Base-by-base conservation (phyloP, 1,284 basidiomycete species). In the Moniliophthora roreri region DNA sequence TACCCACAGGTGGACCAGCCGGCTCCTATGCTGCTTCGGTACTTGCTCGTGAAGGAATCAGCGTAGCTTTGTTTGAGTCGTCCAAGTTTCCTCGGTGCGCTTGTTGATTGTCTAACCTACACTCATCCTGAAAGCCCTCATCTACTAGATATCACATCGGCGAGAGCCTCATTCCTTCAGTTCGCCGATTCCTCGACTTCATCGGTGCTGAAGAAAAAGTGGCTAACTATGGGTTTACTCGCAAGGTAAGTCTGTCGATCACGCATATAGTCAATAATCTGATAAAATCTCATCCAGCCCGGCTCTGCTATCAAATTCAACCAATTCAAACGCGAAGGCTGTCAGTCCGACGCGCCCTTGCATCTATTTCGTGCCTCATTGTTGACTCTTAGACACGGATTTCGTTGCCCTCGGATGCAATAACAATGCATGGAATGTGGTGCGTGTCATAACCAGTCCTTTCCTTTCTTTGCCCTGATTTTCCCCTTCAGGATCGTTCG, bases 11-110 rank as follows among this genome's bases (percentile, higher is more conserved):
- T 47, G 89, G 89, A n/a, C 88, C 88, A 8, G 82, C 80, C 16
- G 88, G 88, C 24, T 82, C 80, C 54, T 91, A 88, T 63, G 76
- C 85, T 40, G 87, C 87, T 2, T 73, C 84, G n/a, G 82, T 76
- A 34, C 78, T 91, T 15, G 84, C 85, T 3, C 71, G 84, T 39
- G 89, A 91, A 67, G 88, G 89, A 2, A 64, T 87, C 40, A 71
- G 83, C 49, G 87, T 89, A 52, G 82, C 82, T 16, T 61, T 91
- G 20, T 70, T 90, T 36, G 88, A 91, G 67, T 76, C 82, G 15
- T 74, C 79, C 21, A 79, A 82, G 60, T 90, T 89, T 65, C 89
- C 88, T 45, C 74, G 87, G 84, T 76, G n/a, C 3, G 16, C 37
- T 28, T 36, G 2, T 28, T 34, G 11, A 2, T 35, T 15, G 15